These are phyloP conservation scores for Aspergillus quadrilineatus DNA, from an alignment of 2,329 filamentous ascomycete species.

Conservation along the genomic window DNA sequence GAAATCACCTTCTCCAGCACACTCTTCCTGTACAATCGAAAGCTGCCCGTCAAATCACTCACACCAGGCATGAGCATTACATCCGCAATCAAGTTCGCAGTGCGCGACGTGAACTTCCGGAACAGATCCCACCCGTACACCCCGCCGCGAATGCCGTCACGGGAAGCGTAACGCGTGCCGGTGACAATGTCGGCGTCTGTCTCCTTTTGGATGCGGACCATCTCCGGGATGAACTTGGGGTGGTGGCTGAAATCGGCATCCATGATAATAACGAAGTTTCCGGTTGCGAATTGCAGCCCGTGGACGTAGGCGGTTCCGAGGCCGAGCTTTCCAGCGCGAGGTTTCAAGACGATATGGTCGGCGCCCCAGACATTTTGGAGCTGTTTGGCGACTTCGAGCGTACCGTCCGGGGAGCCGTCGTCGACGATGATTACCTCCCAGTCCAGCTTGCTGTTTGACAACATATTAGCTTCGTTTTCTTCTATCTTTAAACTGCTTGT, in stretches of 20 bases:
- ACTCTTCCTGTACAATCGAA: conserved; percentile 87
- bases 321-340: conserved; percentile 92
- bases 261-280: conserved; percentile 99
- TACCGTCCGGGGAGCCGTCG: conserved; percentile 95
- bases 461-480: neutral
- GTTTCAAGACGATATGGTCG: conserved; percentile 76
- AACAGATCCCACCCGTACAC: conserved; percentile 97
- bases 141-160: conserved; percentile 63
- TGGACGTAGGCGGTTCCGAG: conserved; percentile 96
- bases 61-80: conserved; percentile 90
- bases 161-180: conserved; percentile 86
- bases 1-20: conserved; percentile 87
- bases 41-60: conserved; percentile 92
- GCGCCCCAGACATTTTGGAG: conserved; percentile 79
- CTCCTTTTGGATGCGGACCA: conserved; percentile 78
- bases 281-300: conserved; percentile 82
- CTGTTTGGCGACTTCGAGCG: conserved; percentile 84
- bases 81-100: conserved; percentile 93
- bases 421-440: conserved; percentile 99
- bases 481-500: neutral
- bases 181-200: conserved; percentile 94
- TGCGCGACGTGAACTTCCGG: conserved; percentile 67
- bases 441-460: conserved; percentile 70
- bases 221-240: conserved; percentile 95
- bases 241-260: conserved; percentile 99